A percentile compares a stretch with the other conserved stretches of the same genome.
These are phyloP conservation scores for Calonectria multiphialidica DNA, from an alignment of 2,329 filamentous ascomycete genomes.

Conservation along the genomic window DNA sequence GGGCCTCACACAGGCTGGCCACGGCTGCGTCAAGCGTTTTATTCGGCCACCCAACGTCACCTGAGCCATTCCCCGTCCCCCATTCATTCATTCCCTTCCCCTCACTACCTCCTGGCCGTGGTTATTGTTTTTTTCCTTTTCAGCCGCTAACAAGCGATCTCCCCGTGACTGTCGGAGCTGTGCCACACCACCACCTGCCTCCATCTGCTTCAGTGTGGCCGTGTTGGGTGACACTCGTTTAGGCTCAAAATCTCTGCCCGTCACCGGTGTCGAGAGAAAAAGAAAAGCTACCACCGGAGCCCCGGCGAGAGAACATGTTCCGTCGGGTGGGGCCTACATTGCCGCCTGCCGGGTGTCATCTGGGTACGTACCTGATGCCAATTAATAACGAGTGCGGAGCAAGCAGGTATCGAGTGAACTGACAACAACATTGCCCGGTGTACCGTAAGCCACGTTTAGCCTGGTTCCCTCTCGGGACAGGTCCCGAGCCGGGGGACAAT, in stretches of 20 bases:
- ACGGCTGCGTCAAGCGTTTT: slow-evolving; percentile 46
- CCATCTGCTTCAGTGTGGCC: neutral
- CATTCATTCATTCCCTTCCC: slow-evolving; percentile 15
- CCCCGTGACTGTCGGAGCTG: neutral
- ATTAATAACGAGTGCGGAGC: slow-evolving; percentile 7
- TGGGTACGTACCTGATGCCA: slow-evolving; percentile 9
- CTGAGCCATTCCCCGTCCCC: slow-evolving; percentile 36
- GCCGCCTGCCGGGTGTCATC: slow-evolving; percentile 8
- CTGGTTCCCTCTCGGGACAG: slow-evolving; percentile 7
- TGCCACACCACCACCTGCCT: neutral
- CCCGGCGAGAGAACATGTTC: slow-evolving; percentile 7
- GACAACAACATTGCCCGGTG: slow-evolving; percentile 6
- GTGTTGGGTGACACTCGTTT: slow-evolving; percentile 1
- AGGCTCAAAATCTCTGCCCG: neutral
- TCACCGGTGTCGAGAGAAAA: slow-evolving; percentile 1
- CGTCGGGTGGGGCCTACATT: slow-evolving; percentile 12
- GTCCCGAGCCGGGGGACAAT: neutral
- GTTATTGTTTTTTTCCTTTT: neutral
- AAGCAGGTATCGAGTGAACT: slow-evolving; percentile 1
- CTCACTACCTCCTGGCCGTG: neutral
- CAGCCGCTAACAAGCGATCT: neutral
- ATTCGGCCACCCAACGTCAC: slow-evolving; percentile 43
- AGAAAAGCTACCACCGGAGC: neutral
- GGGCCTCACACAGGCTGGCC: slow-evolving; percentile 45
- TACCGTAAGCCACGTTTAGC: slow-evolving; percentile 1